phyloP scores from a whole-genome alignment of 306 rosid genomes.

The Quercus suber region DNA sequence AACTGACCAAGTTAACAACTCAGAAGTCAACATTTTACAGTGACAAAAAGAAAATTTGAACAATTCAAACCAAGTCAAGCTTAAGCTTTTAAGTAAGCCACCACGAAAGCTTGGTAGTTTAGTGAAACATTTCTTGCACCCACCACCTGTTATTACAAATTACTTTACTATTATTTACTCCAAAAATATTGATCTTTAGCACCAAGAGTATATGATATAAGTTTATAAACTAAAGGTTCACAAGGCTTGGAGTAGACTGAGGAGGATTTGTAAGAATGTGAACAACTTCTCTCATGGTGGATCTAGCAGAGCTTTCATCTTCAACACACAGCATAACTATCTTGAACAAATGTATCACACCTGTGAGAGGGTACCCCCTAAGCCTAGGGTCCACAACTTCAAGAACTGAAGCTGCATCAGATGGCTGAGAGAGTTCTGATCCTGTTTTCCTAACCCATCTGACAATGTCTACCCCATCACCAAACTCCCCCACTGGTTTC shows the following conservation, averaged over 20 bases:
- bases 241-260: conserved; percentile 35
- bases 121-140: not conserved
- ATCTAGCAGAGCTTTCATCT: conserved; percentile 64
- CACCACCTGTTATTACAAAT: conserved; percentile 6
- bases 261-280: conserved; percentile 87
- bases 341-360: conserved; percentile 69
- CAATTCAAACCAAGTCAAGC: not conserved
- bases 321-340: conserved; percentile 86
- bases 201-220: not conserved
- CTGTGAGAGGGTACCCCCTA: conserved; percentile 27
- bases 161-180: conserved; percentile 11
- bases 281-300: conserved; percentile 92
- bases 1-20: not conserved
- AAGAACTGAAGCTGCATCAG: conserved; percentile 40
- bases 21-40: not conserved
- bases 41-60: not conserved
- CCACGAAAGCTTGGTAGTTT: not conserved
- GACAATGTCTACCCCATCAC: conserved; percentile 95
- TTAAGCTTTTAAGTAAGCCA: not conserved
- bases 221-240: conserved; percentile 36
- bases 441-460: conserved; percentile 64
- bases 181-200: not conserved
- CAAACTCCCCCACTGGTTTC: conserved; percentile 88
- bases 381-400: conserved; percentile 53
- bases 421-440: conserved; percentile 33